Percentiles rank a stretch among this genome's conserved stretches.
Evolutionary conservation across 2,329 filamentous ascomycete genomes (phyloP).

Genomic region (Drechmeria coniospora): DNA sequence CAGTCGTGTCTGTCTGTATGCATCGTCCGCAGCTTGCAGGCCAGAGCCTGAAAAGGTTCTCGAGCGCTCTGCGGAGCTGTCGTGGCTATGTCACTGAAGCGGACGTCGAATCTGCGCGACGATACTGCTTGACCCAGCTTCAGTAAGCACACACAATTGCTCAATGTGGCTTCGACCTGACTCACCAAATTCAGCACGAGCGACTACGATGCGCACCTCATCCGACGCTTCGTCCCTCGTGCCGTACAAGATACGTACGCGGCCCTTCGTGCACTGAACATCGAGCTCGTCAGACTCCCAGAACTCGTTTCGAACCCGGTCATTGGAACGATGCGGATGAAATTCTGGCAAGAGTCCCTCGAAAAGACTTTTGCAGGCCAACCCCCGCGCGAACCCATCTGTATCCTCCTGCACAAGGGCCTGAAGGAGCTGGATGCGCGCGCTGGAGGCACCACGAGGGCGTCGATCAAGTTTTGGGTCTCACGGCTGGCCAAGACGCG

Average conservation of each 20-base stretch:
- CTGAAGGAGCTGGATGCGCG: constrained; percentile 43
- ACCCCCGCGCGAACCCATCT: constrained; percentile 83
- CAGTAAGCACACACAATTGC: constrained; percentile 18
- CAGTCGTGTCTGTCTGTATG: constrained; percentile 17
- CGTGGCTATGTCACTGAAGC: constrained; percentile 33
- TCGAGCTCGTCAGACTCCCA: constrained; percentile 79
- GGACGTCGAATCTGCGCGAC: constrained; percentile 35
- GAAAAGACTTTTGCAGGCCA: constrained; percentile 59
- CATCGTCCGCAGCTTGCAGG: constrained; percentile 19
- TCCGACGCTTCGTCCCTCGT: constrained; percentile 69
- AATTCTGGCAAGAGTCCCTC: constrained; percentile 87
- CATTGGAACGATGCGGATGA: constrained; percentile 76
- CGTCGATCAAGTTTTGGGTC: constrained; percentile 55
- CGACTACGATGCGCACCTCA: constrained; percentile 76
- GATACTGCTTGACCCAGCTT: constrained; percentile 38
- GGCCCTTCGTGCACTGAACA: constrained; percentile 79
- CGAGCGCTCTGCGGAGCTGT: constrained; percentile 10
- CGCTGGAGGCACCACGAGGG: constrained; percentile 24
- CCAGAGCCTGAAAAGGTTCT: constrained; percentile 23
- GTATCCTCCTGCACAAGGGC: constrained; percentile 63
- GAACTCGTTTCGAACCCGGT: constrained; percentile 80
- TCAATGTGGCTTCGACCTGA: constrained; percentile 4
- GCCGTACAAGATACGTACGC: constrained; percentile 70
- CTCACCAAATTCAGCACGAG: constrained; percentile 64
- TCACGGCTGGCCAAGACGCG: constrained; percentile 65